These are phyloP conservation scores for Kuraishia capsulata DNA, from an alignment of 805 yeast species.

Conservation along the genomic window DNA sequence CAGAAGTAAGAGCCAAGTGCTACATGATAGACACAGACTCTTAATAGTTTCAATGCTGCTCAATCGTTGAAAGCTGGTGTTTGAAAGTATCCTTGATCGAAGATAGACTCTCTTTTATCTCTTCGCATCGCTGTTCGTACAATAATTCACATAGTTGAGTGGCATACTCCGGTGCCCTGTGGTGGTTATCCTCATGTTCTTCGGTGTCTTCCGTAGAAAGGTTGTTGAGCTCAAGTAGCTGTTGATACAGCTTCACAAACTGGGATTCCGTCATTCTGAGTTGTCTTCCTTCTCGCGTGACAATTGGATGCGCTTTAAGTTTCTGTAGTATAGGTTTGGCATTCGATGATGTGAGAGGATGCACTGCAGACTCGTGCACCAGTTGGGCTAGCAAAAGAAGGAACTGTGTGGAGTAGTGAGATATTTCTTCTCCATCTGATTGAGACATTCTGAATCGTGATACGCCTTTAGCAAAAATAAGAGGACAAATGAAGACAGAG, in stretches of 20 bases:
- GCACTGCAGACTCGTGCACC: slow-evolving; percentile 12
- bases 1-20: too few relatives aligned
- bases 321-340: slow-evolving; percentile 6
- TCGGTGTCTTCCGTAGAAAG: slow-evolving; percentile 3
- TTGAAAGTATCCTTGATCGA: slow-evolving; percentile 4
- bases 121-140: slow-evolving; percentile 12
- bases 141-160: slow-evolving; percentile 13
- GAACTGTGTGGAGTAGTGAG: slow-evolving; percentile 19
- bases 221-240: slow-evolving; percentile 10
- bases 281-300: slow-evolving; percentile 6
- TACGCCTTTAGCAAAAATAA: too few relatives aligned
- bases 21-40: too few relatives aligned
- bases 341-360: slow-evolving; percentile 6
- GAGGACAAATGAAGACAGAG: too few relatives aligned
- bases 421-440: too few relatives aligned
- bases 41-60: neutral
- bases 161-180: slow-evolving; percentile 10
- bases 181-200: slow-evolving; percentile 5
- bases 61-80: neutral
- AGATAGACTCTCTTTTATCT: slow-evolving; percentile 11
- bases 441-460: too few relatives aligned
- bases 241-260: slow-evolving; percentile 10
- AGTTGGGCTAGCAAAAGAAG: slow-evolving; percentile 20
- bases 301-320: slow-evolving; percentile 16
- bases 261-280: slow-evolving; percentile 9